Conservation (phyloP, 179 eudicot species). For the Sideroxylon spinosum region DNA sequence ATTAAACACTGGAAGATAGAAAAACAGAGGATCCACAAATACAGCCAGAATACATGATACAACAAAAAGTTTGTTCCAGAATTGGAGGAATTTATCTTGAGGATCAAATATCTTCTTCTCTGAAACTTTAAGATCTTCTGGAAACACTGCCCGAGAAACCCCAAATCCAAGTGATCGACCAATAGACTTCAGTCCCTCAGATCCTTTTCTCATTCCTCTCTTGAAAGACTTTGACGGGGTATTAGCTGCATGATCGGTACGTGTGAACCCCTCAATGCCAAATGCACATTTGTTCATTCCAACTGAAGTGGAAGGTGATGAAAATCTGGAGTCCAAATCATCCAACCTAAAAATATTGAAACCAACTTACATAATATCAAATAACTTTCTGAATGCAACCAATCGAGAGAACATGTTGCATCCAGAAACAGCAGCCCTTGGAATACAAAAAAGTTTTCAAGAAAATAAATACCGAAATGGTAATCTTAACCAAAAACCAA, state of each 20-base stretch:
- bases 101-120: constrained; percentile 97
- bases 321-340: constrained; percentile 67
- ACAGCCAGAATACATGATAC: constrained; percentile 83
- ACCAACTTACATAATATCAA: constrained; percentile 10
- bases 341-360: constrained; percentile 59
- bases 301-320: constrained; percentile 56
- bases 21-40: constrained; percentile 88
- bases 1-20: constrained; percentile 77
- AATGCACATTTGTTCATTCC: constrained; percentile 57
- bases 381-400: background rate
- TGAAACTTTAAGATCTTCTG: constrained; percentile 89
- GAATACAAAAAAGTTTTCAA: background rate
- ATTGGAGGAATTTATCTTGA: constrained; percentile 81
- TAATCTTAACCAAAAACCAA: too few relatives aligned
- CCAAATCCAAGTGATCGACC: constrained; percentile 89
- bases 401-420: background rate
- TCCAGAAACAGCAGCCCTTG: background rate
- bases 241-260: constrained; percentile 31
- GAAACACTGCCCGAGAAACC: constrained; percentile 83
- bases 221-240: constrained; percentile 65
- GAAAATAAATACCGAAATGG: background rate
- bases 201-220: constrained; percentile 72
- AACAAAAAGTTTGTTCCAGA: constrained; percentile 82
- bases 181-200: constrained; percentile 82
- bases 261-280: constrained; percentile 42